A percentile compares a stretch with the other conserved stretches of the same genome.
Conservation (phyloP, 2,329 filamentous ascomycete genomes). For the Fusarium ramigenum region DNA sequence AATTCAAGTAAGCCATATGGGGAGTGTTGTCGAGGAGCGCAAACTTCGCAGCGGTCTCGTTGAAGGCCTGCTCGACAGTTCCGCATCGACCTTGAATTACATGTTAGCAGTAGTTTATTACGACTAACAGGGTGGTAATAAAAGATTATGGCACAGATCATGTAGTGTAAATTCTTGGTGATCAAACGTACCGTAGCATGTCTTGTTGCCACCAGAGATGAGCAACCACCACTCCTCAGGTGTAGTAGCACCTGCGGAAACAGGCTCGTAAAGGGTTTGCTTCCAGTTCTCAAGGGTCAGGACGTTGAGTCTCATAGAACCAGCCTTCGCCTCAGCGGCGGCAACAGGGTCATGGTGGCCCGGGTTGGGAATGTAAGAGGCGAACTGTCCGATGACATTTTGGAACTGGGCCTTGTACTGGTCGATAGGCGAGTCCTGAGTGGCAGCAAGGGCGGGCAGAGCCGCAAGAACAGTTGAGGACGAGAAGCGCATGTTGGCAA, state of each 20-base stretch:
- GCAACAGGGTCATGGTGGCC: conserved; percentile 53
- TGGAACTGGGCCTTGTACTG: conserved; percentile 72
- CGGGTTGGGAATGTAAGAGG: conserved; percentile 61
- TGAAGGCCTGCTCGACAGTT: conserved; percentile 70
- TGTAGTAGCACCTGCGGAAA: conserved; percentile 65
- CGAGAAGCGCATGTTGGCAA: conserved; percentile 66
- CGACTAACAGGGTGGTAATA: neutral
- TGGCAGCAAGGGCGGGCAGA: conserved; percentile 65
- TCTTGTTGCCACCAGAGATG: conserved; percentile 79
- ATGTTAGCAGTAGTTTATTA: conserved; percentile 31
- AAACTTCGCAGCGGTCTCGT: conserved; percentile 72
- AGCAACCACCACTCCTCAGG: conserved; percentile 82
- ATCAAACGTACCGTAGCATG: conserved; percentile 69
- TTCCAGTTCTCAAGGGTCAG: conserved; percentile 78
- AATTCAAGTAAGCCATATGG: conserved; percentile 76
- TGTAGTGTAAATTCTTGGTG: neutral
- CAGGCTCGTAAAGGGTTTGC: conserved; percentile 69
- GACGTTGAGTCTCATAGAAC: conserved; percentile 55
- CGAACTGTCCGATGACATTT: conserved; percentile 69
- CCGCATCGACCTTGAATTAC: conserved; percentile 67
- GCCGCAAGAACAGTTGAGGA: conserved; percentile 59
- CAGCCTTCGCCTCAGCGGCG: conserved; percentile 53
- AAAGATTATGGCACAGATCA: neutral
- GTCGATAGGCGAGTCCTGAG: conserved; percentile 61
- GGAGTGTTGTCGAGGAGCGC: conserved; percentile 69